Percentiles rank a stretch among this genome's conserved stretches.
These are phyloP conservation scores for Poa annua DNA, from an alignment of 176 grass and related monocot species.

Conservation along the genomic window DNA sequence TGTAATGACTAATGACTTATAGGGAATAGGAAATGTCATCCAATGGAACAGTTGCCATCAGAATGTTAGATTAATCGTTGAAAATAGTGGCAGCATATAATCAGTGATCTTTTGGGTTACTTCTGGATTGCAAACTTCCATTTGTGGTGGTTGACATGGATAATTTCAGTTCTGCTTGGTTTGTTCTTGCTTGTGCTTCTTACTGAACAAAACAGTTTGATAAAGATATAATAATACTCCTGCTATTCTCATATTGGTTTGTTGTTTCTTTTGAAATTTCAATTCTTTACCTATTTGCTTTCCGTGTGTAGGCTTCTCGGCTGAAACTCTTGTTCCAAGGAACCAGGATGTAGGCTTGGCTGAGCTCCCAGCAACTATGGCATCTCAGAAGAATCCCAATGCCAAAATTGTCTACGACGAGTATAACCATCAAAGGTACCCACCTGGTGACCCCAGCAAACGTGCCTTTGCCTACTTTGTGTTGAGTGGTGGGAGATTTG, in stretches of 20 bases:
- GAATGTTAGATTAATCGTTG: background rate
- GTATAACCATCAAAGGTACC: slow-evolving; percentile 76
- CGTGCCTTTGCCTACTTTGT: slow-evolving; percentile 95
- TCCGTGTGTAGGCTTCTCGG: slow-evolving; percentile 61
- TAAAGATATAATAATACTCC: slow-evolving; percentile 16
- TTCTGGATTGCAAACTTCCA: background rate
- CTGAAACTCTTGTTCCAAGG: slow-evolving; percentile 76
- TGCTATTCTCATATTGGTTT: background rate
- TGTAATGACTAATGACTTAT: background rate
- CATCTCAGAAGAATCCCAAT: slow-evolving; percentile 76
- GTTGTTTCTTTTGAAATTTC: slow-evolving; percentile 29
- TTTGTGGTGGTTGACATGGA: slow-evolving; percentile 18
- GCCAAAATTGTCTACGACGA: slow-evolving; percentile 76
- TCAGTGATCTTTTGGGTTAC: background rate
- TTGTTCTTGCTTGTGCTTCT: background rate
- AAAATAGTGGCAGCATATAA: background rate
- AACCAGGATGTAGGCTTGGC: slow-evolving; percentile 56
- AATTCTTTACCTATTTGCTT: slow-evolving; percentile 13
- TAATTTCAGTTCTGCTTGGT: slow-evolving; percentile 1
- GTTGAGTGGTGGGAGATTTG: slow-evolving; percentile 81
- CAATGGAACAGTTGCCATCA: background rate
- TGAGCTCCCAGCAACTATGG: slow-evolving; percentile 65
- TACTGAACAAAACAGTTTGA: background rate
- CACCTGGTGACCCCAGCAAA: slow-evolving; percentile 80
- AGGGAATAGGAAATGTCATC: background rate